Base-by-base conservation (phyloP, 345 rosid species). In the rapeseed (Brassica napus) region DNA sequence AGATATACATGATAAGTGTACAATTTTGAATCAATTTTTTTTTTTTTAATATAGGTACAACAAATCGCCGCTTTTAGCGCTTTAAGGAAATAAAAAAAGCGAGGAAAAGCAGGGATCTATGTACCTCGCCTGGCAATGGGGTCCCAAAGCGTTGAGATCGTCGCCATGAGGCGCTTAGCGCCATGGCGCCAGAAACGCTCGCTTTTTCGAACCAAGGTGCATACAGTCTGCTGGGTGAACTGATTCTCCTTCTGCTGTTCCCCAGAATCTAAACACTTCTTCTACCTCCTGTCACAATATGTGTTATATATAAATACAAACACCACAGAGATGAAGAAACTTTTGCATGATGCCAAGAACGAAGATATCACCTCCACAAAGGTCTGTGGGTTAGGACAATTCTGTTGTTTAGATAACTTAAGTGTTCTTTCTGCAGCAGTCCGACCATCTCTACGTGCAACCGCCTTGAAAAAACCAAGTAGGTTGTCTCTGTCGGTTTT, bases 211-310 rank as follows among this genome's bases (percentile, higher is more conserved):
- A 39, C 47, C 47, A 39, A 39, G 47, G 73, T 96, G 90, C 94
- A 96, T 96, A 88, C 98, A 93, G 71, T 93, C 99, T 2, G 98
- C 94, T 4, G 99, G 99, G 85, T 91, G 99, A 39, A 96, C 72
- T 72, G 73, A 47, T 72, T 93, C 89, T 77, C 99, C 99, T 78
- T 90, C 97, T 6, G 87, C 67, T 49, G 99, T 91, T 64, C 98
- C 98, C 99, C 99, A 96, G 79, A 92, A 96, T 77, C 83, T 71
- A 83, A 96, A 93, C 42, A 94, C 83, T 81, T 89, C 93, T 73
- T 90, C 95, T 58, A 93, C 89, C 85, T 96, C 99, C 99, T 95
- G 87, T 82, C 21, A 64, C 18, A 28, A 10, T 72, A 37, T n/a
- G 18, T 32, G 4, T 18, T 9, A 8, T 23, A 62, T 16, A 68